A percentile compares a stretch with the other conserved stretches of the same genome.
phyloP scores from a whole-genome alignment of 208 protist genomes.

The Acanthamoeba rhysodes region DNA sequence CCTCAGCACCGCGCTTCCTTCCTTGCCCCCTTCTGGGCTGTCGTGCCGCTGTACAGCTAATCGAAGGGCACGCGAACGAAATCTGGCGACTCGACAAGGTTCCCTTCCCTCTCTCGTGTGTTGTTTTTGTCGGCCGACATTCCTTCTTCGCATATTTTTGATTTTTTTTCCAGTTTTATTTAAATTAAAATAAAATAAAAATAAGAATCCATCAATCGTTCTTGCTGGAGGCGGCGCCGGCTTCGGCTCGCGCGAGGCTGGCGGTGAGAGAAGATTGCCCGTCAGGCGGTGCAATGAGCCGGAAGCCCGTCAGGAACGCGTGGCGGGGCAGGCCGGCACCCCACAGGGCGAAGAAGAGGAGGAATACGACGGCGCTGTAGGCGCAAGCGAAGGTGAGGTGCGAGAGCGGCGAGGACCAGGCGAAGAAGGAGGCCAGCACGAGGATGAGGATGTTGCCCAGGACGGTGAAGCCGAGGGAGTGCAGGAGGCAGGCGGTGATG shows the following conservation, averaged over 20 bases:
- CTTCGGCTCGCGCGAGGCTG: neutral
- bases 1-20: too few relatives aligned
- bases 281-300: neutral
- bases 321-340: conserved; percentile 29
- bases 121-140: neutral
- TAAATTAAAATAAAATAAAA: too few relatives aligned
- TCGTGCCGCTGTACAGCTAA: neutral
- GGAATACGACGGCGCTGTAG: neutral
- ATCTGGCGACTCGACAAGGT: neutral
- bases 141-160: neutral
- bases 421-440: neutral
- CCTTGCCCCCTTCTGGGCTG: neutral
- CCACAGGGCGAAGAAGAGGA: neutral
- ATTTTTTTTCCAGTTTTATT: too few relatives aligned
- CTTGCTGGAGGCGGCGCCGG: neutral
- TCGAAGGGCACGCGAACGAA: conserved; percentile 33
- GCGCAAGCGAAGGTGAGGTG: neutral
- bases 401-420: neutral
- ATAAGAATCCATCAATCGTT: too few relatives aligned
- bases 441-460: conserved; percentile 26
- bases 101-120: neutral
- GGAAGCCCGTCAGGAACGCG: conserved; percentile 20
- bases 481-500: neutral
- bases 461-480: neutral
- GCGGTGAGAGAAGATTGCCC: neutral